These are phyloP conservation scores for Pyrus communis DNA, from an alignment of 306 rosid species.

Conservation along the genomic window DNA sequence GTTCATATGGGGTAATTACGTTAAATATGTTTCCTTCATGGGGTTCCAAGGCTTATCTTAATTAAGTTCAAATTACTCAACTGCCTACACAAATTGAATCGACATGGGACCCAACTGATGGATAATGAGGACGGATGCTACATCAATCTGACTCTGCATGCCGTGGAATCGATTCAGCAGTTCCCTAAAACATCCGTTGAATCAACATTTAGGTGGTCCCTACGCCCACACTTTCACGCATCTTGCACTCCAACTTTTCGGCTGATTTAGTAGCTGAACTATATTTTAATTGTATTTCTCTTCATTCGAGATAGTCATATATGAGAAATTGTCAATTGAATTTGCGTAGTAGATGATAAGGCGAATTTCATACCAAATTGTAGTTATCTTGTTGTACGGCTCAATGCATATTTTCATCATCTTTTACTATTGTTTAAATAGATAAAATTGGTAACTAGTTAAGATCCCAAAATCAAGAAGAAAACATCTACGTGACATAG, in stretches of 20 bases:
- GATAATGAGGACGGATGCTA: not conserved
- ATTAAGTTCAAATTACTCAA: not conserved
- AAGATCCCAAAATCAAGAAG: not conserved
- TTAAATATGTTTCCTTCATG: not conserved
- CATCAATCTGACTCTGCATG: not conserved
- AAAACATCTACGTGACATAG: not conserved
- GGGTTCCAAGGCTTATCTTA: not conserved
- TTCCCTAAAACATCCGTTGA: not conserved
- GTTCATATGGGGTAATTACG: not conserved
- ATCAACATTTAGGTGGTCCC: not conserved
- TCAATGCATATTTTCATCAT: too few relatives aligned
- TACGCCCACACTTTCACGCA: not conserved
- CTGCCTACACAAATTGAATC: not conserved
- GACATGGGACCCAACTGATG: not conserved
- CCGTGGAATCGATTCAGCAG: not conserved
- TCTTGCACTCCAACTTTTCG: not conserved
- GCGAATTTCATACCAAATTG: not conserved
- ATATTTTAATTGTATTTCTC: too few relatives aligned
- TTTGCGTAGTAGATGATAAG: not conserved
- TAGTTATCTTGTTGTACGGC: too few relatives aligned
- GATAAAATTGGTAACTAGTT: not conserved
- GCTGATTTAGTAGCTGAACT: too few relatives aligned
- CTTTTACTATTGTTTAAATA: too few relatives aligned
- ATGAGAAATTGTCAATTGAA: not conserved
- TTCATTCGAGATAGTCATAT: too few relatives aligned